Conservation (phyloP, 768 basidiomycete species). For the Podaxis sp. region DNA sequence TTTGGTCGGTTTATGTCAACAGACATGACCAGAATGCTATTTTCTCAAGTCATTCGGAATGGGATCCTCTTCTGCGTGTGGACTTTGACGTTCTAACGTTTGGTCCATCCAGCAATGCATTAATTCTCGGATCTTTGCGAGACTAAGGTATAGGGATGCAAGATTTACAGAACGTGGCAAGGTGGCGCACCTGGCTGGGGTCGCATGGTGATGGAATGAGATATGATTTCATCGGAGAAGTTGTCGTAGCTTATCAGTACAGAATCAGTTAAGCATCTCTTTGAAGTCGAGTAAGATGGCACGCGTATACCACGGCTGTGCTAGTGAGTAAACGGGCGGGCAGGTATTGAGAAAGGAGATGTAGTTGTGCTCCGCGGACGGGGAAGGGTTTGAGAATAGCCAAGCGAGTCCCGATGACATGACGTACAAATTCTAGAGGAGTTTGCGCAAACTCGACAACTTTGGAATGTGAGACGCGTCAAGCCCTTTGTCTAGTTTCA, state of each 20-base stretch:
- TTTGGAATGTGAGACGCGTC: background rate
- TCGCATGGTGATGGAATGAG: background rate
- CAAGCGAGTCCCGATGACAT: background rate
- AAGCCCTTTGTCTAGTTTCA: background rate
- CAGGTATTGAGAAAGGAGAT: background rate
- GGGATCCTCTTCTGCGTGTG: no score
- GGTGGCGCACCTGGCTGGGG: background rate
- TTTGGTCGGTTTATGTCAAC: no score
- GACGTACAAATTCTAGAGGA: background rate
- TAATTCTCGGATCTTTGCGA: no score
- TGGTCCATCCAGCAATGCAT: no score
- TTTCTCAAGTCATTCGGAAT: no score
- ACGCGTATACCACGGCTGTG: background rate
- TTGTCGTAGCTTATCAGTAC: background rate
- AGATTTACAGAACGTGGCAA: no score
- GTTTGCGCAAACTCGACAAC: background rate
- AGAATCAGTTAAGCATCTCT: background rate
- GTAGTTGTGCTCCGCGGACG: background rate
- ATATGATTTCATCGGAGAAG: background rate
- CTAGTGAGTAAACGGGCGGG: no score
- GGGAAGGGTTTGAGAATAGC: background rate
- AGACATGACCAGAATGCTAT: no score
- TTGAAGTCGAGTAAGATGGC: background rate
- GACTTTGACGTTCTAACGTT: no score
- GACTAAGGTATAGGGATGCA: no score